A percentile compares a stretch with the other conserved stretches of the same genome.
Evolutionary conservation across 1,284 basidiomycete species (phyloP).

Genomic region (Coniophora puteana): DNA sequence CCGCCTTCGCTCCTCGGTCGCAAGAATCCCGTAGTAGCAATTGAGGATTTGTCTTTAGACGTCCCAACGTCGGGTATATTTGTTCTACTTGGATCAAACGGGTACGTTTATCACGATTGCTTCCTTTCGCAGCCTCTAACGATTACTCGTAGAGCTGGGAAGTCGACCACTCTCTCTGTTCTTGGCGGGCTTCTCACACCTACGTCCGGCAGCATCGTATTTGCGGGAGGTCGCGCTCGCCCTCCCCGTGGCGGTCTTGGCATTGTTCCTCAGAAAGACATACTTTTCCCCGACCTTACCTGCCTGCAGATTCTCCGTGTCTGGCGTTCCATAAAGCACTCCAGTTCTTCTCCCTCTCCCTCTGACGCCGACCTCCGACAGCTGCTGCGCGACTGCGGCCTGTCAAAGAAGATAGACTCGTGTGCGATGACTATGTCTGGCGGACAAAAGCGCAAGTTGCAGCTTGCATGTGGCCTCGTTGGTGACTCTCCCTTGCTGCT

Average conservation of each 20-base stretch:
- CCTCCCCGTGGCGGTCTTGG: slow-evolving; percentile 65
- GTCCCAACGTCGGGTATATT: slow-evolving; percentile 71
- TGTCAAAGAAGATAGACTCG: slow-evolving; percentile 62
- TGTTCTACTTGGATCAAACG: slow-evolving; percentile 72
- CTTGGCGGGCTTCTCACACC: slow-evolving; percentile 59
- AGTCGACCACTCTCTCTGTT: slow-evolving; percentile 69
- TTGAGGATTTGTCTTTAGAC: slow-evolving; percentile 59
- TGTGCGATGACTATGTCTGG: slow-evolving; percentile 68
- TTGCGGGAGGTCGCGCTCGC: slow-evolving; percentile 49
- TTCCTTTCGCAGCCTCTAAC: background rate
- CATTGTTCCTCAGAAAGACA: slow-evolving; percentile 81
- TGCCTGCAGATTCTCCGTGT: slow-evolving; percentile 71
- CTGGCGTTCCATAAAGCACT: slow-evolving; percentile 72
- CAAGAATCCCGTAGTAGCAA: slow-evolving; percentile 48
- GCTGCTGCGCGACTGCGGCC: slow-evolving; percentile 67
- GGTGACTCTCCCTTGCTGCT: slow-evolving; percentile 73
- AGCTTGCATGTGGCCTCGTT: slow-evolving; percentile 73
- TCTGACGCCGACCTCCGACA: slow-evolving; percentile 59
- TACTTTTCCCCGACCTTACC: slow-evolving; percentile 74
- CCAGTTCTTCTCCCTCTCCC: too few species aligned
- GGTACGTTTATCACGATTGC: slow-evolving; percentile 39
- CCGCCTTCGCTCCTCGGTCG: slow-evolving; percentile 36
- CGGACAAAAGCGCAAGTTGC: slow-evolving; percentile 80
- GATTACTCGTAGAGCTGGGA: slow-evolving; percentile 57
- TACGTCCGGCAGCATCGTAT: slow-evolving; percentile 57